Percentiles rank a stretch among this genome's conserved stretches.
Conservation (phyloP, 257 asterid genomes). For the Lycium barbarum region DNA sequence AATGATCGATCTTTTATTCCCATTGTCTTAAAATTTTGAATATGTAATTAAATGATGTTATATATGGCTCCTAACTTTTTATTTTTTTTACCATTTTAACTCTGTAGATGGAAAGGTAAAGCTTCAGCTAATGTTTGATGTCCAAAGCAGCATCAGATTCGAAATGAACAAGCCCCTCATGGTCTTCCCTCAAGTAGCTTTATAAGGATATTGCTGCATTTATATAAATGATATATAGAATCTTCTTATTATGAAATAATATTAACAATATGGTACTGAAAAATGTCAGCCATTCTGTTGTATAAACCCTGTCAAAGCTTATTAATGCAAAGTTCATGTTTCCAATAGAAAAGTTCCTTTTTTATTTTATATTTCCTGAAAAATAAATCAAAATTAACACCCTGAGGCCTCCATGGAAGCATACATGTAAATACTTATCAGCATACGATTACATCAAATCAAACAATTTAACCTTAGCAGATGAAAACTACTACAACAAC, state of each 20-base stretch:
- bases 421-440: too few relatives aligned
- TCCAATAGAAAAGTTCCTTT: too few relatives aligned
- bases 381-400: not conserved
- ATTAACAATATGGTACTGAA: not conserved
- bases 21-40: not conserved
- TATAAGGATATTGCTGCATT: not conserved
- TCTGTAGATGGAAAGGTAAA: not conserved
- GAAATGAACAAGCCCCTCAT: slow-evolving; percentile 5
- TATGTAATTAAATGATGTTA: not conserved
- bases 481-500: too few relatives aligned
- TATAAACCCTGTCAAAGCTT: not conserved
- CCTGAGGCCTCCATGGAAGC: not conserved
- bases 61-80: not conserved
- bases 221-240: not conserved
- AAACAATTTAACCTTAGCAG: too few relatives aligned
- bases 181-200: not conserved
- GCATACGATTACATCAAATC: too few relatives aligned
- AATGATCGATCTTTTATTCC: not conserved
- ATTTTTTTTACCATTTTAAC: not conserved
- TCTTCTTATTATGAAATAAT: slow-evolving; percentile 11
- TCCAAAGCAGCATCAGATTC: slow-evolving; percentile 17
- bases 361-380: not conserved
- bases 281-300: not conserved
- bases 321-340: slow-evolving; percentile 9
- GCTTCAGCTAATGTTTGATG: not conserved